Percentiles rank a stretch among this genome's conserved stretches.
Evolutionary conservation across 176 grass and related monocot genomes (phyloP).

Genomic region (Aegilops bicornis): DNA sequence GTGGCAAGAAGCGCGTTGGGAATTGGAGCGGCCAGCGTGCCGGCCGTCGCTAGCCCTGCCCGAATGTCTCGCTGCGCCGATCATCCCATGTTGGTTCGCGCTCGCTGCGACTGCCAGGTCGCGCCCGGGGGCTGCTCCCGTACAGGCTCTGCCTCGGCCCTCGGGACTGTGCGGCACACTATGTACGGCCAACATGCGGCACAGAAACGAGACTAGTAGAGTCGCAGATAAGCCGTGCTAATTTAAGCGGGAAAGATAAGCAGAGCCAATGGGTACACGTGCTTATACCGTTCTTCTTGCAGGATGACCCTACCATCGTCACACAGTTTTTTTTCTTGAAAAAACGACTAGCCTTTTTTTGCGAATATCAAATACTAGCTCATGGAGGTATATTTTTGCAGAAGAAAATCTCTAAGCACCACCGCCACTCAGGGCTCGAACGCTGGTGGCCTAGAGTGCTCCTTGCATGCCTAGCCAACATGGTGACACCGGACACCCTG

Average conservation of each 20-base stretch:
- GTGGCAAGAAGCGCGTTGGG: conserved; percentile 31
- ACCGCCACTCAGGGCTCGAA: no score
- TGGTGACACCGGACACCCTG: no score
- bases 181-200: neutral
- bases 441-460: no score
- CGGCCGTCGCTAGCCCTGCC: neutral
- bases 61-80: conserved; percentile 1
- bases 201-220: neutral
- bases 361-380: no score
- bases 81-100: neutral
- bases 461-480: no score
- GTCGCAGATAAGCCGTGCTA: neutral
- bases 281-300: neutral
- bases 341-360: no score
- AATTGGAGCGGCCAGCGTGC: conserved; percentile 40
- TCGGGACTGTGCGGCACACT: neutral
- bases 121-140: neutral
- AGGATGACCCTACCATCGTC: neutral
- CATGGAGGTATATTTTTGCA: no score
- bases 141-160: neutral
- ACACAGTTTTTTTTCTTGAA: neutral
- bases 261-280: no score
- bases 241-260: no score
- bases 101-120: neutral
- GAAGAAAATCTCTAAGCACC: no score